Percentiles rank a stretch among this genome's conserved stretches.
phyloP scores from a whole-genome alignment of 2,329 filamentous ascomycete species.

The Trichoderma arundinaceum region DNA sequence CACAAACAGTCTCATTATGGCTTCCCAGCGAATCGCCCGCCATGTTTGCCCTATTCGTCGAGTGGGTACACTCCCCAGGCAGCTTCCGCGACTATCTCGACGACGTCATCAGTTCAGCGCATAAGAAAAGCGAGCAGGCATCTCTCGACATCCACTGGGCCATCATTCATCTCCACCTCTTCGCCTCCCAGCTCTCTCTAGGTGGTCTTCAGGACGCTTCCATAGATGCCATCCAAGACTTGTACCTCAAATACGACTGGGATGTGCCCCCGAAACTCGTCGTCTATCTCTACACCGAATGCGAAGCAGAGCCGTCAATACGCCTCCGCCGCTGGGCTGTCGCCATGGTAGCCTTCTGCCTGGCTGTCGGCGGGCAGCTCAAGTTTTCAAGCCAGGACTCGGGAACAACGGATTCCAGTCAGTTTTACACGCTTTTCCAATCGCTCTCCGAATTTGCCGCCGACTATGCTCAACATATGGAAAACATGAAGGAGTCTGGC shows the following conservation, averaged over 20 bases:
- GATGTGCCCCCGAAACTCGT: constrained; percentile 60
- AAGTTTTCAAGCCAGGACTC: constrained; percentile 41
- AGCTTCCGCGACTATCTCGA: constrained; percentile 53
- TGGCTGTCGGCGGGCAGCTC: constrained; percentile 45
- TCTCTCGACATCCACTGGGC: constrained; percentile 59
- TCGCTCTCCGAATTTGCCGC: constrained; percentile 53
- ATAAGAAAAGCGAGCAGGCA: constrained; percentile 39
- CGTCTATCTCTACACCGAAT: constrained; percentile 59
- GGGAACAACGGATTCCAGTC: constrained; percentile 42
- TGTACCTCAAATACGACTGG: constrained; percentile 65
- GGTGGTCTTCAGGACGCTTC: constrained; percentile 59
- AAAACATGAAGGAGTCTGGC: constrained; percentile 57
- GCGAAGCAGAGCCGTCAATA: constrained; percentile 55
- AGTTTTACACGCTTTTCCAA: constrained; percentile 52
- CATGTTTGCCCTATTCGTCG: constrained; percentile 60
- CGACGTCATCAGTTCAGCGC: constrained; percentile 44
- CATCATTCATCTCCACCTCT: constrained; percentile 62
- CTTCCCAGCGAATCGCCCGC: constrained; percentile 55
- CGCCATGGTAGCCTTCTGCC: constrained; percentile 64
- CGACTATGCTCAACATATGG: constrained; percentile 59
- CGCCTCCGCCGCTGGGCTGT: constrained; percentile 64
- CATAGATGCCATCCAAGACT: constrained; percentile 64
- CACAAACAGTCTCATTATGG: constrained; percentile 46
- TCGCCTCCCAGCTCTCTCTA: constrained; percentile 58
- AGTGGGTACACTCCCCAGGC: constrained; percentile 56